Base-by-base conservation (phyloP, 2,329 filamentous ascomycete genomes). In the Penicillium sp. region DNA sequence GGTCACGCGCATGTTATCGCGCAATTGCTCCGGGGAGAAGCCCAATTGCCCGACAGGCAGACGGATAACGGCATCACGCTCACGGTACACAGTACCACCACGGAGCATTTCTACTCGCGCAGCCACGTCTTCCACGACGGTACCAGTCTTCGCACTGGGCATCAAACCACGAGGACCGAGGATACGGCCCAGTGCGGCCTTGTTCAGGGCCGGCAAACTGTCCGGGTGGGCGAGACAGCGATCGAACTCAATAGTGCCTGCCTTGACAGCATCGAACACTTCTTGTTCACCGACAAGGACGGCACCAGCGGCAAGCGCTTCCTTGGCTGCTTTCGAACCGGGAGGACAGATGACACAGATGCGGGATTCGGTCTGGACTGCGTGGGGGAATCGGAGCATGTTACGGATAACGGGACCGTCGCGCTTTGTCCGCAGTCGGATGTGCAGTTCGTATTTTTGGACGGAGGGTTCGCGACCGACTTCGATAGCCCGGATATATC, bases 291-390 rank as follows among this genome's bases (percentile, higher is more conserved):
- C 94, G 1, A 93, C 91, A 4, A 93, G 81, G 1, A 87, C 83
- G 17, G 94, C 95, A 54, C 94, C 95, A 0, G 89, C 89, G 10
- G 85, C 82, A 35, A 83, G 83, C 4, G 95, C 94, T 51, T 91
- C 88, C 64, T 85, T 82, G 52, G 88, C 91, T 50, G 86, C 83
- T 61, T 86, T 83, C 63, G 89, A 92, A 64, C 87, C 88, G 55
- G 93, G 89, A n/a, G 90, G 87, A 73, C 89, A 93, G 66, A 99
- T 90, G 56, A 97, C 94, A 71, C 89, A 94, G 69, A 99, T 92
- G 62, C 88, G 87, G 51, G 92, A 83, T 74, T 96, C 91, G 62
- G 90, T 95, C 74, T 91, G 90, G 64, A 97, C 90, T 5, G 93
- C 89, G 75, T 95, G 89, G 0, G 94, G 94, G 19, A 99, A 87